A percentile compares a stretch with the other conserved stretches of the same genome.
Evolutionary conservation across 352 stramenopile genomes (phyloP).

Genomic region (Phytophthora ohioensis): DNA sequence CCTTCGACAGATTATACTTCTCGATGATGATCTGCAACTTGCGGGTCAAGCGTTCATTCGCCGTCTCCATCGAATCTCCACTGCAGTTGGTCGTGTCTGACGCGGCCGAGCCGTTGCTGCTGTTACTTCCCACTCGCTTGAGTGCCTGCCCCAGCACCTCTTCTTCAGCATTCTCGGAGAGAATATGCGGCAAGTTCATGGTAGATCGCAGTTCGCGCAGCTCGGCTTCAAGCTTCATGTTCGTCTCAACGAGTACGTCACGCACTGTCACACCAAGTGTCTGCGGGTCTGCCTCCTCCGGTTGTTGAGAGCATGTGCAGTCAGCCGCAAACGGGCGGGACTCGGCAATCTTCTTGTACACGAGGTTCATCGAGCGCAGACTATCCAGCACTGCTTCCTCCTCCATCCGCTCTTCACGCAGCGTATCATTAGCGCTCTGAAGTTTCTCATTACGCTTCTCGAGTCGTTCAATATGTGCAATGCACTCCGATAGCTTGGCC

Average conservation of each 20-base stretch:
- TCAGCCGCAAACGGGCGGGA: slow-evolving; percentile 54
- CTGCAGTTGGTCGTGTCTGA: slow-evolving; percentile 35
- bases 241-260: slow-evolving; percentile 63
- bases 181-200: slow-evolving; percentile 37
- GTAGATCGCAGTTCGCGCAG: slow-evolving; percentile 47
- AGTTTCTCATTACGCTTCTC: slow-evolving; percentile 70
- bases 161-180: slow-evolving; percentile 33
- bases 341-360: slow-evolving; percentile 81
- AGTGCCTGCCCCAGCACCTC: slow-evolving; percentile 39
- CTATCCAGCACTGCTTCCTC: slow-evolving; percentile 73
- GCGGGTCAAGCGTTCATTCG: slow-evolving; percentile 40
- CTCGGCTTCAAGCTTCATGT: slow-evolving; percentile 60
- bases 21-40: slow-evolving; percentile 56
- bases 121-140: slow-evolving; percentile 40
- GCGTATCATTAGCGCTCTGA: slow-evolving; percentile 58
- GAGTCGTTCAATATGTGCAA: slow-evolving; percentile 56
- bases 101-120: slow-evolving; percentile 44
- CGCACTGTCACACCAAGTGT: slow-evolving; percentile 49
- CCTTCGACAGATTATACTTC: slow-evolving; percentile 56
- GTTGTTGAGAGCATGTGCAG: slow-evolving; percentile 31
- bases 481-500: slow-evolving; percentile 46
- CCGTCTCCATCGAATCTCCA: slow-evolving; percentile 34
- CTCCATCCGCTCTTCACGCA: slow-evolving; percentile 73
- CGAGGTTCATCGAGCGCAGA: slow-evolving; percentile 66
- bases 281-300: slow-evolving; percentile 32